These are phyloP conservation scores for Grosmannia clavigera DNA, from an alignment of 2,329 filamentous ascomycete species.

Conservation along the genomic window DNA sequence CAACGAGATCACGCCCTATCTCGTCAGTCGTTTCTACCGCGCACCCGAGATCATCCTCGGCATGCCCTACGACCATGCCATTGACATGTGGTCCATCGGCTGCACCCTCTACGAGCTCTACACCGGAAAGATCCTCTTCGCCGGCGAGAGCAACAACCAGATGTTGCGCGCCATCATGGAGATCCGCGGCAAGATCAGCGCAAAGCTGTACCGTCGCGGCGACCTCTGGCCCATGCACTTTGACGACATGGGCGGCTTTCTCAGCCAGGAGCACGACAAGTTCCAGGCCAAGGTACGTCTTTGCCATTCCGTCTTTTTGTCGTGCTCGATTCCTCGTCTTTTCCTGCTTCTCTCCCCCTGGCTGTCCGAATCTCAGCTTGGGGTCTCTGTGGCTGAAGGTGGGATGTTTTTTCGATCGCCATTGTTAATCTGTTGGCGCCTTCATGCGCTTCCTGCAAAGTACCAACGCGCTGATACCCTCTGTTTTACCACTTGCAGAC, in stretches of 20 bases:
- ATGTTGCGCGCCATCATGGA: conserved; percentile 97
- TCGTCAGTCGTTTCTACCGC: conserved; percentile 94
- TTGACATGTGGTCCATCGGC: conserved; percentile 96
- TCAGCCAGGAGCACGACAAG: conserved; percentile 76
- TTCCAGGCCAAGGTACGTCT: conserved; percentile 61
- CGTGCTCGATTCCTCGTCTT: neutral
- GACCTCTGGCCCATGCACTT: conserved; percentile 68
- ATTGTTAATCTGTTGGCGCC: neutral
- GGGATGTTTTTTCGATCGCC: too few species aligned
- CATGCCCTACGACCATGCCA: conserved; percentile 87
- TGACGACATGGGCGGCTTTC: conserved; percentile 72
- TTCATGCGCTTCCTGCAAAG: neutral
- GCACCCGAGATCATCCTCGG: conserved; percentile 95
- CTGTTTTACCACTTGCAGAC: conserved; percentile 34
- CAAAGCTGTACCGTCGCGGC: conserved; percentile 77
- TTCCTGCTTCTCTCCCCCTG: neutral
- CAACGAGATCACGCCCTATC: conserved; percentile 84
- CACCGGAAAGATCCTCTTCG: conserved; percentile 94
- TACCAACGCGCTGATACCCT: neutral
- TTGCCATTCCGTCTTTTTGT: neutral
- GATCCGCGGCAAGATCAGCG: conserved; percentile 80
- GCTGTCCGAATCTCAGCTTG: neutral
- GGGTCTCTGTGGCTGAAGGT: too few species aligned
- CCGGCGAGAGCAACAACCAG: conserved; percentile 91
- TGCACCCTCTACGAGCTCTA: conserved; percentile 96